phyloP scores from a whole-genome alignment of 148 eudicot species.

The Linanthus parryae region DNA sequence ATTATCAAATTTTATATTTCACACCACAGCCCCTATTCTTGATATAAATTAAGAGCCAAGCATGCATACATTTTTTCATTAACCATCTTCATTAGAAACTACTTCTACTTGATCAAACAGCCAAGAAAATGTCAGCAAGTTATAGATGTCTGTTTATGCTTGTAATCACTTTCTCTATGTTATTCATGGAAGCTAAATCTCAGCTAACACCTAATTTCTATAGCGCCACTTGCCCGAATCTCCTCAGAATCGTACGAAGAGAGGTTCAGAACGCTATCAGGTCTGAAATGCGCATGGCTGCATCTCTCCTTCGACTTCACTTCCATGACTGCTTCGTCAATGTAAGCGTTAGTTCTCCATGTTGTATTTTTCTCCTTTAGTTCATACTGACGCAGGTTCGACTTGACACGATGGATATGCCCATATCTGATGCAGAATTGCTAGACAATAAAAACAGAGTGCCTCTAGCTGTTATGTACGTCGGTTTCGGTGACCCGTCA shows the following conservation, averaged over 20 bases:
- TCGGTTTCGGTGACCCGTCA: neutral
- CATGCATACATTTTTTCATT: too few species aligned
- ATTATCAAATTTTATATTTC: too few species aligned
- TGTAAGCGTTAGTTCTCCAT: slow-evolving; percentile 28
- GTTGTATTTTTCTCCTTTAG: neutral
- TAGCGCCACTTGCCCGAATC: slow-evolving; percentile 50
- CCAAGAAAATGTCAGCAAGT: too few species aligned
- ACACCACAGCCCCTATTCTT: too few species aligned
- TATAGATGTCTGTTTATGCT: too few species aligned
- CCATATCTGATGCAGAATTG: neutral
- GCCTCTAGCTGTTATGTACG: neutral
- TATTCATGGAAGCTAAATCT: slow-evolving; percentile 27
- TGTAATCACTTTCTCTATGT: slow-evolving; percentile 14
- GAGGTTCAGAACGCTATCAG: slow-evolving; percentile 52
- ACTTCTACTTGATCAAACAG: too few species aligned
- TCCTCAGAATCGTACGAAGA: slow-evolving; percentile 41
- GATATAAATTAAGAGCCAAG: too few species aligned
- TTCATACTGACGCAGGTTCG: neutral
- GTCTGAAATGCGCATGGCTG: slow-evolving; percentile 72
- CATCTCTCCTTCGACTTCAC: slow-evolving; percentile 76
- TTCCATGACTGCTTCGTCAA: slow-evolving; percentile 90
- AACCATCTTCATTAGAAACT: too few species aligned
- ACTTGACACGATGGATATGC: neutral
- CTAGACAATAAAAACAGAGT: neutral
- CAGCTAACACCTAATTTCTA: slow-evolving; percentile 57